Conservation (phyloP, 2,329 filamentous ascomycete species). For the Xylariomycetidae sp. region DNA sequence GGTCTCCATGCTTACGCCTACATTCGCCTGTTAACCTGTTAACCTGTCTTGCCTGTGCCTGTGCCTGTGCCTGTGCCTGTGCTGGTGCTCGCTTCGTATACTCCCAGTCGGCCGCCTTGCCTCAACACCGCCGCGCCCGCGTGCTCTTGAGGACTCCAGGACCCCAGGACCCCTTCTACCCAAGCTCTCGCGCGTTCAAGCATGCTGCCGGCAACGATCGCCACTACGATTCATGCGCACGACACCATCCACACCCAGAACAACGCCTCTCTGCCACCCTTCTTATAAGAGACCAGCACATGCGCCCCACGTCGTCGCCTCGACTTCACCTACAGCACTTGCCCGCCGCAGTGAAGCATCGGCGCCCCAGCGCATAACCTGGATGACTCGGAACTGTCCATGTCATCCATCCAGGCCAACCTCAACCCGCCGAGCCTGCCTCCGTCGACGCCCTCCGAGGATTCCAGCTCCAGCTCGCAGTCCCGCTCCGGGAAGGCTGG, state of each 20-base stretch:
- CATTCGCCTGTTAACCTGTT: background rate
- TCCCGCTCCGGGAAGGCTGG: constrained; percentile 13
- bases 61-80: no score
- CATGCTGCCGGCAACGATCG: no score
- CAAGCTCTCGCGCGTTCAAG: no score
- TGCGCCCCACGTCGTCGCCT: no score
- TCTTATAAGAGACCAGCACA: no score
- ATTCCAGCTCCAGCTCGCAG: constrained; percentile 8
- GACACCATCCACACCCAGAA: background rate
- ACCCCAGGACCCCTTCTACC: no score
- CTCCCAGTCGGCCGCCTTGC: no score
- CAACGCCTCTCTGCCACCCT: background rate
- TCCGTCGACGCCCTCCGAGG: constrained; percentile 15
- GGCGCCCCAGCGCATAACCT: background rate
- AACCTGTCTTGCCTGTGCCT: background rate
- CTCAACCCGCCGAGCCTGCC: constrained; percentile 12
- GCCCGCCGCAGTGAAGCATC: background rate
- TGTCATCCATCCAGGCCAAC: constrained; percentile 22
- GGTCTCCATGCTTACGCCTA: background rate
- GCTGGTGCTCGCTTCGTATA: no score
- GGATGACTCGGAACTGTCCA: constrained; percentile 16
- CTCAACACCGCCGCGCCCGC: background rate
- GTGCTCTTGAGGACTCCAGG: constrained; percentile 1
- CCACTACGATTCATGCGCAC: background rate
- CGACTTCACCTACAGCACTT: no score